Base-by-base conservation (phyloP, 2,329 filamentous ascomycete genomes). In the Aspergillus clavatus region DNA sequence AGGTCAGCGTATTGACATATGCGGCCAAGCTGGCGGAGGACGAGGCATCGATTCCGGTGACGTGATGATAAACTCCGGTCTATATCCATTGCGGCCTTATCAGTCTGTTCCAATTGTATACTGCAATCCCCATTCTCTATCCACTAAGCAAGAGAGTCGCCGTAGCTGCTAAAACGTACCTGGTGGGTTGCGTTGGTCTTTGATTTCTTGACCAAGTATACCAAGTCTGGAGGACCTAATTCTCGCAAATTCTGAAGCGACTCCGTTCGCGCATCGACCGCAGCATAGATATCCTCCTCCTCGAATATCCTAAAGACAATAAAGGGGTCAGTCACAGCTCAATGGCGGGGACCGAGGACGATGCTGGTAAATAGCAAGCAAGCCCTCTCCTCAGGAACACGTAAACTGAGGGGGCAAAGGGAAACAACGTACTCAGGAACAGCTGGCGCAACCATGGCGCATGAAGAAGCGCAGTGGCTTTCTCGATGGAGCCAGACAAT, bases 1-100 rank as follows among this genome's bases (percentile, higher is more conserved):
- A 94, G 37, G 90, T 96, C 49, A 98, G 78, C 29, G 91, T 97
- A 70, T 97, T 98, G 72, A 98, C 95, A 71, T 98, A 98, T 57
- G 93, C 93, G 31, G 93, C 93, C 48, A 98, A 75, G 71, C 91
- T 97, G 47, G 93, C 93, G 7, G 93, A 97, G 5, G 93, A 97
- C 2, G 93, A 98, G 39, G 93, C 93, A 72, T 98, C 93, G 63
- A 96, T 84, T 50, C 93, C 93, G 29, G 89, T 95, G 58, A 96
- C 90, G 82, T 98, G 93, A 69, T 98, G 93, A 67, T 98, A 98
- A 45, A 96, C 84, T 48, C 93, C 93, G 50, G 83, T 84, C 87
- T 96, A 58, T 18, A 51, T 51, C 22, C 23, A 46, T 46, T 43
- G 33, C 24, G 11, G 42, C 26, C 31, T n/a, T 26, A 33, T 47